Percentiles rank a stretch among this genome's conserved stretches.
Evolutionary conservation across 1,284 basidiomycete genomes (phyloP).

Genomic region (Tilletia caries): DNA sequence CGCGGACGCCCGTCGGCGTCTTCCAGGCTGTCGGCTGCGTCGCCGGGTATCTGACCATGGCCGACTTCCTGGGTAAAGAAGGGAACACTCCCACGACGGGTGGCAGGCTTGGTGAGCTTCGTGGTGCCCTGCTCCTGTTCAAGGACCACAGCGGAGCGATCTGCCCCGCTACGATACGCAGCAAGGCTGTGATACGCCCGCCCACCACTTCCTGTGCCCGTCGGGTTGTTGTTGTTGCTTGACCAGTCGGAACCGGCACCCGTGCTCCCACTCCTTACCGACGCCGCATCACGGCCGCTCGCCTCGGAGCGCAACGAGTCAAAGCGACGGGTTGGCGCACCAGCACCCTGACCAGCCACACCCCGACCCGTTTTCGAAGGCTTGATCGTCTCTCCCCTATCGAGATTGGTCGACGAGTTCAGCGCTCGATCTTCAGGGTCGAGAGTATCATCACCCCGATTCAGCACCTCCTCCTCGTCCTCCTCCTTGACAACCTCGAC

Average conservation of each 20-base stretch:
- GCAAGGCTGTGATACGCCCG: neutral
- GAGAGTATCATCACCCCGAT: neutral
- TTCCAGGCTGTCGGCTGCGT: constrained; percentile 17
- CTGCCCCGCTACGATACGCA: neutral
- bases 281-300: neutral
- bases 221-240: no score
- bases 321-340: neutral
- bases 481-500: neutral
- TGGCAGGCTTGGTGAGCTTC: constrained; percentile 32
- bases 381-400: constrained; percentile 5
- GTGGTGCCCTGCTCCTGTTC: constrained; percentile 21
- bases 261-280: neutral
- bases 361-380: neutral
- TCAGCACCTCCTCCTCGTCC: neutral
- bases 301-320: constrained; percentile 4
- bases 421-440: constrained; percentile 5
- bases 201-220: neutral
- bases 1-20: neutral
- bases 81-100: constrained; percentile 38
- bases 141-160: neutral
- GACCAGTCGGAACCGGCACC: neutral
- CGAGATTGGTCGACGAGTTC: neutral
- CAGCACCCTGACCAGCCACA: no score
- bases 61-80: constrained; percentile 42
- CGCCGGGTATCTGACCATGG: constrained; percentile 40